Base-by-base conservation (phyloP, 73 alveolate genomes). In the Paraurostyla sp. region DNA sequence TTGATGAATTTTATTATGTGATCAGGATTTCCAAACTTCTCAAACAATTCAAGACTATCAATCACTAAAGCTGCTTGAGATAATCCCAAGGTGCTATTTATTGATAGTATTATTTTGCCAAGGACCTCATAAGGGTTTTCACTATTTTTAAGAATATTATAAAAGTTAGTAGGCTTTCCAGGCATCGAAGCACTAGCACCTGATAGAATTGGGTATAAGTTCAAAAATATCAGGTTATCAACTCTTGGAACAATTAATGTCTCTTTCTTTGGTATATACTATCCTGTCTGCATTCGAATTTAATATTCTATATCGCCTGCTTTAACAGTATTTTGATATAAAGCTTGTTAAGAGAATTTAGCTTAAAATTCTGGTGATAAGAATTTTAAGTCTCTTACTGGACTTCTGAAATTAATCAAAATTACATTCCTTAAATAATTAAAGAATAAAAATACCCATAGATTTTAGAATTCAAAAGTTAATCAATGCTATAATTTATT, bases 141-240 rank as follows among this genome's bases (percentile, higher is more conserved):
- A 33, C 78, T 60, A 6, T 60, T 29, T 30, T 60, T 60, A 33
- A 60, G 78, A 9, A 60, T 60, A 6, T 60, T 45, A 33, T 60
- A 60, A 30, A 60, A 29, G 32, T 60, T 60, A 3, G 78, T 29
- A 9, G 50, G 78, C 50, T 60, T 60, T 27, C 78, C 78, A 7
- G 49, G 78, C n/a, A n/a, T n/a, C n/a, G n/a, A n/a, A 60, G 51
- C 78, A 9, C 78, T 50, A 25, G 32, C 49, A 2, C 78, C 78
- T 29, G 45, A 11, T 13, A 60, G 78, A 7, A 60, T 7, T 60
- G 78, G 78, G 32, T 27, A 60, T 6, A 25, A 45, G 32, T 33
- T 60, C 32, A 60, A 29, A 4, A 30, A 60, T 45, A 60, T 33
- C 7, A 60, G 25, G 23, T 60, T 60, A 29, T 60, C 78, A 60